Percentiles rank a stretch among this genome's conserved stretches.
These are phyloP conservation scores for Colletotrichum cereale DNA, from an alignment of 2,329 filamentous ascomycete species.

Conservation along the genomic window DNA sequence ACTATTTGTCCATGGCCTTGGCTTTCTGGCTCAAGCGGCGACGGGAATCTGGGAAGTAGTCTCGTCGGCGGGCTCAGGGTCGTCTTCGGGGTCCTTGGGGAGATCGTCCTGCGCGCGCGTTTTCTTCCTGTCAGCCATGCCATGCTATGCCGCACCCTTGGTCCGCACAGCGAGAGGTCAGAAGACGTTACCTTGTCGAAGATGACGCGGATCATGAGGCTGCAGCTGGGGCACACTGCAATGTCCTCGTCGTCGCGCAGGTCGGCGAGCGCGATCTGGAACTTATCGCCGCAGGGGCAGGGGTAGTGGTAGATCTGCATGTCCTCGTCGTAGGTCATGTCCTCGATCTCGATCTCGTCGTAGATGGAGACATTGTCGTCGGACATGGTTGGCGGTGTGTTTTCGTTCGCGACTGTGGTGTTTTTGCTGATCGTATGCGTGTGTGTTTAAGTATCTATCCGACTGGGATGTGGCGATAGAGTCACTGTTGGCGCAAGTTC, in stretches of 20 bases:
- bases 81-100: conserved; percentile 52
- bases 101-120: conserved; percentile 55
- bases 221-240: conserved; percentile 97
- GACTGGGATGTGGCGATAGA: conserved; percentile 22
- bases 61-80: conserved; percentile 49
- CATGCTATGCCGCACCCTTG: too few relatives aligned
- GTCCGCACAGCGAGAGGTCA: too few relatives aligned
- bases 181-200: conserved; percentile 90
- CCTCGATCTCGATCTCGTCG: conserved; percentile 98
- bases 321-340: conserved; percentile 90
- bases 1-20: not conserved
- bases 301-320: conserved; percentile 95
- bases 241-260: conserved; percentile 91
- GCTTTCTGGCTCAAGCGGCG: conserved; percentile 53
- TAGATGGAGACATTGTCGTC: conserved; percentile 83
- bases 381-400: conserved; percentile 61
- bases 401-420: not conserved
- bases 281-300: conserved; percentile 96
- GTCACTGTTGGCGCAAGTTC: conserved; percentile 13
- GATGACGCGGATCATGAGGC: conserved; percentile 95
- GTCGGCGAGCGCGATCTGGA: conserved; percentile 89
- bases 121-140: not conserved
- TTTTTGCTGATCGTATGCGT: not conserved
- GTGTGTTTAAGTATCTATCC: not conserved
- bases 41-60: conserved; percentile 54